Percentiles rank a stretch among this genome's conserved stretches.
Evolutionary conservation across 257 asterid genomes (phyloP).

Genomic region (Gynochthodes officinalis): DNA sequence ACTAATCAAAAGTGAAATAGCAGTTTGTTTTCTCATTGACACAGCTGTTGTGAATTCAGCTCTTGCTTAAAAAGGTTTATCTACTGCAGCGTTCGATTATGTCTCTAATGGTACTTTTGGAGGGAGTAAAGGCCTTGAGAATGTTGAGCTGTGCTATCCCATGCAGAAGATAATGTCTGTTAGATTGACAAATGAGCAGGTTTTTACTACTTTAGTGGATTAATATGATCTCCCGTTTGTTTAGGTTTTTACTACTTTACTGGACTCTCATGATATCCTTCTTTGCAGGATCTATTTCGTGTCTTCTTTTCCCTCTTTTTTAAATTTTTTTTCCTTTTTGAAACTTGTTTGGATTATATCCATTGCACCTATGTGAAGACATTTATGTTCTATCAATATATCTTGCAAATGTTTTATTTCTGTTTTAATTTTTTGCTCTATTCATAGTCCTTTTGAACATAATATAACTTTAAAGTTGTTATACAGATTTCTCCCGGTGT

Average conservation of each 20-base stretch:
- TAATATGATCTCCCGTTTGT: neutral
- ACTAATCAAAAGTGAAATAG: neutral
- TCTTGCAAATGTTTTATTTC: neutral
- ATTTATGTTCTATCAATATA: neutral
- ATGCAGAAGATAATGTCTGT: slow-evolving; percentile 70
- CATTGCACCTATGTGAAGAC: neutral
- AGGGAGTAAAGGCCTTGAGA: slow-evolving; percentile 56
- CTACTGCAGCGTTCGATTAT: slow-evolving; percentile 49
- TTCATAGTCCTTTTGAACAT: neutral
- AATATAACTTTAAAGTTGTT: slow-evolving; percentile 9
- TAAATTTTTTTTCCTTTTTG: neutral
- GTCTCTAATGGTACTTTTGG: slow-evolving; percentile 62
- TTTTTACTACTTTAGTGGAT: slow-evolving; percentile 12
- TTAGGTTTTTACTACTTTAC: no score
- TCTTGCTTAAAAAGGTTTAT: slow-evolving; percentile 12
- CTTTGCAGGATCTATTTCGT: no score
- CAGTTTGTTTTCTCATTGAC: neutral
- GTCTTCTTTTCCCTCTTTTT: neutral
- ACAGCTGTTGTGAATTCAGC: slow-evolving; percentile 1
- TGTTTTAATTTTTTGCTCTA: neutral
- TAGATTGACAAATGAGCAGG: slow-evolving; percentile 83
- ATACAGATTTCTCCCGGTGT: slow-evolving; percentile 82
- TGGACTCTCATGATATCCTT: no score
- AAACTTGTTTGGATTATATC: neutral
- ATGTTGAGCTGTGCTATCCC: slow-evolving; percentile 78